A percentile compares a stretch with the other conserved stretches of the same genome.
Evolutionary conservation across 78 protist species (phyloP).

Genomic region (Salpingoeca rosetta): DNA sequence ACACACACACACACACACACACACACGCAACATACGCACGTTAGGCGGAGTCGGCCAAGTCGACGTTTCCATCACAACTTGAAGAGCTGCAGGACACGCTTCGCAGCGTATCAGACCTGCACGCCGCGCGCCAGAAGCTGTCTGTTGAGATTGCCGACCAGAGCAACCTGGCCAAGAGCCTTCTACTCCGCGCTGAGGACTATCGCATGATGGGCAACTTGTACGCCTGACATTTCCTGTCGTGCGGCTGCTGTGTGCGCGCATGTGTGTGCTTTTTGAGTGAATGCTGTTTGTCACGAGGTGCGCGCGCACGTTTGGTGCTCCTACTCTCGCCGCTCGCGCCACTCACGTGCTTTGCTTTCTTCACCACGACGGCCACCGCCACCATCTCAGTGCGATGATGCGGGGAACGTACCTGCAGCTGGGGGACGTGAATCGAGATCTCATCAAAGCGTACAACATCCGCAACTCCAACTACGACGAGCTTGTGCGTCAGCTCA

Average conservation of each 20-base stretch:
- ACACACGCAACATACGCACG: background rate
- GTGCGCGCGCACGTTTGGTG: background rate
- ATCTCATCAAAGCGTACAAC: background rate
- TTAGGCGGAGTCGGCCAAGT: too few relatives aligned
- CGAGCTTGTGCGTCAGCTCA: background rate
- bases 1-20: background rate
- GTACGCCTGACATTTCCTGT: background rate
- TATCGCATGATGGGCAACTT: background rate
- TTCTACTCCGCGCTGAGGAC: background rate
- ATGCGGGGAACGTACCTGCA: background rate
- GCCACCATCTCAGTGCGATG: too few relatives aligned
- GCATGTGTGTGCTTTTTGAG: background rate
- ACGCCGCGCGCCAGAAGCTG: background rate
- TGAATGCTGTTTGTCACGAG: background rate
- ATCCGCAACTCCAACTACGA: background rate
- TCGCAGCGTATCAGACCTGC: background rate
- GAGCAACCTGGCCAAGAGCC: background rate
- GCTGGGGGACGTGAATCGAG: background rate
- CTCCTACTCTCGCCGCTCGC: background rate
- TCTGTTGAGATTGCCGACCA: background rate
- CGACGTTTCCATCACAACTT: too few relatives aligned
- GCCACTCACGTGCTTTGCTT: background rate
- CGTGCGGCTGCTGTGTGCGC: too few relatives aligned
- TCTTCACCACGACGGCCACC: too few relatives aligned
- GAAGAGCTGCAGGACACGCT: background rate